Percentiles rank a stretch among this genome's conserved stretches.
These are phyloP conservation scores for Chlorencoelia australis DNA, from an alignment of 2,329 filamentous ascomycete species.

Conservation along the genomic window DNA sequence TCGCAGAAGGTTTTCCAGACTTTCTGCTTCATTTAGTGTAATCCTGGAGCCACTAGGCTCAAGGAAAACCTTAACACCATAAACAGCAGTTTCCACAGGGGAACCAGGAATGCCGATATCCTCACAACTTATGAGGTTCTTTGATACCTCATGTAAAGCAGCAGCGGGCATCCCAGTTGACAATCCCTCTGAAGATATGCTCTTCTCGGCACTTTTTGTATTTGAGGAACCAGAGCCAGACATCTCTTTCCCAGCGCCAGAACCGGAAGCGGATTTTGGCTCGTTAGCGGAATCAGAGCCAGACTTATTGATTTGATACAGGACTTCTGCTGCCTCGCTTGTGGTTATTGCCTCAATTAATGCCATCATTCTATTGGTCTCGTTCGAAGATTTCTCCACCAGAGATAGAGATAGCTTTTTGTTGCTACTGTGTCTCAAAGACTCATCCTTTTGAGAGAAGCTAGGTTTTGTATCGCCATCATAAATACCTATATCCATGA, in stretches of 20 bases:
- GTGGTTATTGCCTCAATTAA: constrained; percentile 10
- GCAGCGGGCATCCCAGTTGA: neutral
- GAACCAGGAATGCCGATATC: neutral
- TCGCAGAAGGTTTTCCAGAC: constrained; percentile 9
- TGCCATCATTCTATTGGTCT: constrained; percentile 7
- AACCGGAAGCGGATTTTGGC: neutral
- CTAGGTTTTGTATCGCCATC: constrained; percentile 7
- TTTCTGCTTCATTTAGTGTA: constrained; percentile 7
- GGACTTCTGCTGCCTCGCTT: constrained; percentile 11
- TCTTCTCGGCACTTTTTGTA: constrained; percentile 3
- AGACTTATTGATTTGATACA: constrained; percentile 2
- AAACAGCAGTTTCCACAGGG: neutral
- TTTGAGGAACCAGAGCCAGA: constrained; percentile 2
- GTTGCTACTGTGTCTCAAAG: neutral
- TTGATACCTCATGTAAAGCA: neutral
- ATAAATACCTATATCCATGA: constrained; percentile 14
- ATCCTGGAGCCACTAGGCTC: constrained; percentile 10
- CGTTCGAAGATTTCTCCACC: neutral
- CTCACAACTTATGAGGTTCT: neutral
- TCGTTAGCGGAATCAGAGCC: constrained; percentile 3
- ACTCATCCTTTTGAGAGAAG: neutral
- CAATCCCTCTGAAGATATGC: constrained; percentile 12
- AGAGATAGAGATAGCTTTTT: neutral
- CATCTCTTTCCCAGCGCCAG: neutral
- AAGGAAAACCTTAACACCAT: constrained; percentile 7